These are phyloP conservation scores for Alectoria sarmentosa DNA, from an alignment of 495 filamentous ascomycete species.

Conservation along the genomic window DNA sequence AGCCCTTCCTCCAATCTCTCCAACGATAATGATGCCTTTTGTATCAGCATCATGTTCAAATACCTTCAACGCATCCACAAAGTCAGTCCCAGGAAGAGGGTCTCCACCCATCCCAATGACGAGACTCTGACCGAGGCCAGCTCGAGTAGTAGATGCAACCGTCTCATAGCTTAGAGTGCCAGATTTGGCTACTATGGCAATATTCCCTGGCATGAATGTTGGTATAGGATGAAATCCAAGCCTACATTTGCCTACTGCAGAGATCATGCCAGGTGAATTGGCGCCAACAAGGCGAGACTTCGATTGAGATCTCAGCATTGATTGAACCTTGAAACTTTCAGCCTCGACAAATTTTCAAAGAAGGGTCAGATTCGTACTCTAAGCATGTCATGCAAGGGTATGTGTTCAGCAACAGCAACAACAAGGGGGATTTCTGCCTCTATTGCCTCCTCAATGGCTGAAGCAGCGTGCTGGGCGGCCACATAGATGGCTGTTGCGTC, in stretches of 20 bases:
- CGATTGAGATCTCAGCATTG: constrained; percentile 72
- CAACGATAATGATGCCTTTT: constrained; percentile 73
- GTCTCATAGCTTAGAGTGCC: constrained; percentile 86
- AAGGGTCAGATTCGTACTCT: constrained; percentile 43
- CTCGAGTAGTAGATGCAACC: constrained; percentile 73
- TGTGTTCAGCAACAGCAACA: constrained; percentile 87
- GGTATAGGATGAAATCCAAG: constrained; percentile 83
- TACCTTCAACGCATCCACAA: constrained; percentile 67
- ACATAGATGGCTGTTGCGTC: constrained; percentile 86
- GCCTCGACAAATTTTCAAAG: constrained; percentile 5
- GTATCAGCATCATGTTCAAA: constrained; percentile 72
- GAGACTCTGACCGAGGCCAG: constrained; percentile 77
- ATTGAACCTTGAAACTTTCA: constrained; percentile 51
- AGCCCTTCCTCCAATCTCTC: constrained; percentile 77
- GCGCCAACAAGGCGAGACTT: constrained; percentile 76
- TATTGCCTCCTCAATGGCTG: constrained; percentile 82
- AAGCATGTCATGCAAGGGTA: constrained; percentile 80
- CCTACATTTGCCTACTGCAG: constrained; percentile 69
- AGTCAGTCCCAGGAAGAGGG: constrained; percentile 71
- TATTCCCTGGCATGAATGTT: constrained; percentile 63
- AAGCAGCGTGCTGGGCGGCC: constrained; percentile 65
- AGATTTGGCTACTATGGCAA: constrained; percentile 83
- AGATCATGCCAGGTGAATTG: constrained; percentile 86
- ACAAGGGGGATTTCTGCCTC: constrained; percentile 82
- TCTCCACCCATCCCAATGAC: constrained; percentile 89